Evolutionary conservation across 2,329 filamentous ascomycete species (phyloP).

Genomic region (Cytospora schulzeri): DNA sequence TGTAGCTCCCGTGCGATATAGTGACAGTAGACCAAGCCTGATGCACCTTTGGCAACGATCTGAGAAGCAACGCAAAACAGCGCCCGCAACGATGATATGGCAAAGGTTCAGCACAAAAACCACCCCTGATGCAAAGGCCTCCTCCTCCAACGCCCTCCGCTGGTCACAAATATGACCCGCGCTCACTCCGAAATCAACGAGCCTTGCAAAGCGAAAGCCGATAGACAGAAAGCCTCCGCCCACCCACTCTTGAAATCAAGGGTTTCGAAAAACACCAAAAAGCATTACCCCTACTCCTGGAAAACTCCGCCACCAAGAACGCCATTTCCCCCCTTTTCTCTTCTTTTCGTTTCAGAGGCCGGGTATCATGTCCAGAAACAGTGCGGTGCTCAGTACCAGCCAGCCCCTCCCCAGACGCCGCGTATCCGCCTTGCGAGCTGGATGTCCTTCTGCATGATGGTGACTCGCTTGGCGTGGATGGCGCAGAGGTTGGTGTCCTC

Average conservation of each 20-base stretch:
- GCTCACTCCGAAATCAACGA: not conserved
- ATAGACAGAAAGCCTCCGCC: not conserved
- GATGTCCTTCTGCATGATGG: conserved; percentile 98
- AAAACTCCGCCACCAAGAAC: conserved; percentile 14
- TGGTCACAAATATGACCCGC: not conserved
- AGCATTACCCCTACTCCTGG: conserved; percentile 9
- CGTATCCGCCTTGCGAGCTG: conserved; percentile 83
- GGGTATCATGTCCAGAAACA: conserved; percentile 6
- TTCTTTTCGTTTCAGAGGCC: not conserved
- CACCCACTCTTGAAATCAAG: not conserved
- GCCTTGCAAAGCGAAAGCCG: not conserved
- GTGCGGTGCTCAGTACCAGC: conserved; percentile 45
- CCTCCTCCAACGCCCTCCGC: conserved; percentile 2
- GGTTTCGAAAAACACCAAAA: not conserved
- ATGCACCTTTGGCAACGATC: not conserved
- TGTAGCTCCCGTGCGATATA: not conserved
- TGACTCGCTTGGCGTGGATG: conserved; percentile 94
- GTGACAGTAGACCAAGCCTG: not conserved
- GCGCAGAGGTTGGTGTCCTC: conserved; percentile 96
- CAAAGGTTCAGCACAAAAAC: not conserved
- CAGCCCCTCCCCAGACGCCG: conserved; percentile 72
- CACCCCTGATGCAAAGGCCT: not conserved
- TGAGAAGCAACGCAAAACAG: not conserved
- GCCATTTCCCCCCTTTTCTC: conserved; percentile 1
- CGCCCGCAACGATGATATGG: not conserved